Evolutionary conservation across 306 rosid species (phyloP).

Genomic region (Castanospermum australe): DNA sequence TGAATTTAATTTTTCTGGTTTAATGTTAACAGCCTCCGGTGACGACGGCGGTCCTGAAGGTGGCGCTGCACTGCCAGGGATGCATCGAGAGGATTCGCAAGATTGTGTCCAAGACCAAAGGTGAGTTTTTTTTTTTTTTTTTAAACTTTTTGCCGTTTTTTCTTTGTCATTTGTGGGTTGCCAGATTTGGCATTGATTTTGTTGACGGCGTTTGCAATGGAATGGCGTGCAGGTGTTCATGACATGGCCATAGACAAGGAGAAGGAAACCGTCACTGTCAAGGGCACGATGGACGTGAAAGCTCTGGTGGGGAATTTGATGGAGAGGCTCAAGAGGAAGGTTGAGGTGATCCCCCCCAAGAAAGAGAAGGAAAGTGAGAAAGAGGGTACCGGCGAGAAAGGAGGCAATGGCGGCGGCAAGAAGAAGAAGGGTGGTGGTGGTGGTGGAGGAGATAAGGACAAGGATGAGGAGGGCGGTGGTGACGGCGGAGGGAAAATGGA

Average conservation of each 20-base stretch:
- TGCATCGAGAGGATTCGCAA: conserved; percentile 53
- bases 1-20: neutral
- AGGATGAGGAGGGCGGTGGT: neutral
- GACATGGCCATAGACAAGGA: conserved; percentile 51
- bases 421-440: conserved; percentile 38
- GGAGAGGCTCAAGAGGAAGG: conserved; percentile 52
- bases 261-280: conserved; percentile 60
- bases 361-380: conserved; percentile 44
- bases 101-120: conserved; percentile 46
- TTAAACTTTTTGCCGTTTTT: neutral
- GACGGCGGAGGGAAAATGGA: conserved; percentile 30
- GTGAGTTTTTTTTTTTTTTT: conserved; percentile 5
- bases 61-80: conserved; percentile 65
- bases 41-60: conserved; percentile 65
- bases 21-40: conserved; percentile 48
- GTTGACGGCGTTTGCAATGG: neutral
- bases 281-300: conserved; percentile 66
- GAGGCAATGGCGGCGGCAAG: conserved; percentile 22
- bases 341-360: conserved; percentile 62
- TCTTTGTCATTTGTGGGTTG: neutral
- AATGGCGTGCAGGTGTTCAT: conserved; percentile 38
- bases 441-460: conserved; percentile 12
- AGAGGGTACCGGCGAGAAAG: neutral
- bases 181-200: neutral
- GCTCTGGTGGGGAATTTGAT: conserved; percentile 41